Evolutionary conservation across 2,329 filamentous ascomycete genomes (phyloP).

Genomic region (Hymenoscyphus occultus): DNA sequence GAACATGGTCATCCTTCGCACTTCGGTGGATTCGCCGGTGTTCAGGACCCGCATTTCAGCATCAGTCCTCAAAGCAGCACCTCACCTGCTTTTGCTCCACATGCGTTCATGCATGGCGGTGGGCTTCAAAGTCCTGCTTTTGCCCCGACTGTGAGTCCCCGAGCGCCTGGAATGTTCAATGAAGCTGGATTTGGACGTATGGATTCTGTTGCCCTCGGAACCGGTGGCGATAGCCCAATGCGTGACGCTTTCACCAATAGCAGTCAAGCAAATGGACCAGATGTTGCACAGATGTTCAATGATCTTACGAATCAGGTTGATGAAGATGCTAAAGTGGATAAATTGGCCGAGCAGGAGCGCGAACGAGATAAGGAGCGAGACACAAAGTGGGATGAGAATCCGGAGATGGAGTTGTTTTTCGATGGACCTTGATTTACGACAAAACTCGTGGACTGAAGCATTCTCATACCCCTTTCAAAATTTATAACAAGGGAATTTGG

Average conservation of each 20-base stretch:
- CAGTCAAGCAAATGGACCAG: constrained; percentile 22
- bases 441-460: background rate
- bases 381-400: constrained; percentile 26
- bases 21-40: constrained; percentile 24
- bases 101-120: constrained; percentile 31
- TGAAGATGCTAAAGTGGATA: constrained; percentile 27
- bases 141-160: constrained; percentile 19
- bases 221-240: constrained; percentile 28
- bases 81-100: constrained; percentile 34
- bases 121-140: constrained; percentile 27
- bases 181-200: constrained; percentile 31
- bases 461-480: background rate
- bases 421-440: constrained; percentile 26
- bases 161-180: constrained; percentile 28
- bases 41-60: constrained; percentile 30
- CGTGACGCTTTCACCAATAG: constrained; percentile 30
- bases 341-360: constrained; percentile 14
- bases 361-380: constrained; percentile 18
- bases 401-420: constrained; percentile 31
- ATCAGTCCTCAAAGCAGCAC: constrained; percentile 25
- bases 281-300: constrained; percentile 31
- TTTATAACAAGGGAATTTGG: background rate
- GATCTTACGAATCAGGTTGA: constrained; percentile 34
- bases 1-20: constrained; percentile 29
- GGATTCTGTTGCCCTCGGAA: constrained; percentile 27